Conservation (phyloP, 2,329 filamentous ascomycete genomes). For the Sarocladium oryzae region DNA sequence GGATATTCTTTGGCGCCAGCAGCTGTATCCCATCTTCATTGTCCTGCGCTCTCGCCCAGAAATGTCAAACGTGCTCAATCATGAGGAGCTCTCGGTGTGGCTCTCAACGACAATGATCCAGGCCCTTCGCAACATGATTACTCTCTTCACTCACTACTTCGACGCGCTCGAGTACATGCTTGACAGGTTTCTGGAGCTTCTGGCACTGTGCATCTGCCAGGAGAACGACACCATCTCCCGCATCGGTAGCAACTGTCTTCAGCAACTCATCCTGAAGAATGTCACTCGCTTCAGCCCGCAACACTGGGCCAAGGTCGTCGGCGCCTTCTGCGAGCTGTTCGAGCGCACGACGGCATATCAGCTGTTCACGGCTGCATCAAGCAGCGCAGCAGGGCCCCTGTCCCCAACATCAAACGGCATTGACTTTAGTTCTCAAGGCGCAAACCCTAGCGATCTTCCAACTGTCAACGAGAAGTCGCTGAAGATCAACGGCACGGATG, state of each 20-base stretch:
- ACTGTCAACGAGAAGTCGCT: conserved; percentile 48
- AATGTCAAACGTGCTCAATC: conserved; percentile 90
- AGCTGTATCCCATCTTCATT: conserved; percentile 97
- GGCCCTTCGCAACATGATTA: conserved; percentile 95
- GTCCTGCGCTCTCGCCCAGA: conserved; percentile 93
- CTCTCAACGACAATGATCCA: conserved; percentile 99
- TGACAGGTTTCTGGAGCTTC: conserved; percentile 88
- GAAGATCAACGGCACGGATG: conserved; percentile 50
- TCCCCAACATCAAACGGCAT: conserved; percentile 46
- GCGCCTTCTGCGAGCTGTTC: conserved; percentile 92
- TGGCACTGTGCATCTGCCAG: conserved; percentile 95
- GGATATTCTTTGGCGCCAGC: conserved; percentile 96
- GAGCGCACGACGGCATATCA: conserved; percentile 91
- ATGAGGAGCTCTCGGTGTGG: conserved; percentile 97
- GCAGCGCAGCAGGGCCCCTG: conserved; percentile 45
- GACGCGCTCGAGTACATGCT: conserved; percentile 96
- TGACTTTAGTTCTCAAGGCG: conserved; percentile 37
- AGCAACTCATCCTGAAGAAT: conserved; percentile 94
- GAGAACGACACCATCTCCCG: conserved; percentile 98
- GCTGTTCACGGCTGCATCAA: conserved; percentile 76
- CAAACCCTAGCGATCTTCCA: conserved; percentile 28
- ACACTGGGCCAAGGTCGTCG: conserved; percentile 93
- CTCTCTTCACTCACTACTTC: conserved; percentile 97
- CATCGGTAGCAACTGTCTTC: conserved; percentile 96
- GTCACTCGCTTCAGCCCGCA: conserved; percentile 81